Base-by-base conservation (phyloP, 2,329 filamentous ascomycete genomes). In the Cytospora chrysosperma region DNA sequence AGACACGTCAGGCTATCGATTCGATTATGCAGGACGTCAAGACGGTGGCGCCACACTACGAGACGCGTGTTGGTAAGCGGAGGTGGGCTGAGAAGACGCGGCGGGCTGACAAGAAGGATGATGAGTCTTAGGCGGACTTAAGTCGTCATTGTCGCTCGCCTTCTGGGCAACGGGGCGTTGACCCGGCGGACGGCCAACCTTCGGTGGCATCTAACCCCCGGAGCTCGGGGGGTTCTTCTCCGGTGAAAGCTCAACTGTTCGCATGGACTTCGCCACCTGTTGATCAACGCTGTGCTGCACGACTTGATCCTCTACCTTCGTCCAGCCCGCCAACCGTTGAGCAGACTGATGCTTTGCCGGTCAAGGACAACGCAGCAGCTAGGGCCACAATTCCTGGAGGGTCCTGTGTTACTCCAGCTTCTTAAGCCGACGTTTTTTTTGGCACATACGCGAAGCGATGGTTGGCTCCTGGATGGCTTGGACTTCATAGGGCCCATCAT, bases 1-100 rank as follows among this genome's bases (percentile, higher is more conserved):
- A 96, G 81, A 95, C 93, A 75, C 87, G 90, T 68, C 88, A 85
- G 69, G 90, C 89, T 61, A 93, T 96, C 78, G 85, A 96, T 71
- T 87, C 85, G 26, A 85, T 88, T 51, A 90, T 91, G 71, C 88
- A 92, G 72, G 92, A 96, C 66, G 84, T 92, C 52, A 82, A 85
- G 62, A 82, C 84, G 24, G 86, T 91, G 28, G 90, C 91, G 27
- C 88, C 92, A 61, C 93, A 97, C 77, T 96, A 93, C 72, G 93
- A 97, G 78, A 95, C 91, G 4, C 87, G 94, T 51, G 85, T 89
- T 24, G 94, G 94, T 63, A 97, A 97, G 82, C 85, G 91, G 69
- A 83, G 81, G 71, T 93, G 88, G 85, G 81, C 82, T 61, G 88
- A 90, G 68, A 78, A 85, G 64, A 81, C 80, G 70, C 76, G 78